Conservation (phyloP, 805 yeast species). For the Wickerhamomyces bovis region DNA sequence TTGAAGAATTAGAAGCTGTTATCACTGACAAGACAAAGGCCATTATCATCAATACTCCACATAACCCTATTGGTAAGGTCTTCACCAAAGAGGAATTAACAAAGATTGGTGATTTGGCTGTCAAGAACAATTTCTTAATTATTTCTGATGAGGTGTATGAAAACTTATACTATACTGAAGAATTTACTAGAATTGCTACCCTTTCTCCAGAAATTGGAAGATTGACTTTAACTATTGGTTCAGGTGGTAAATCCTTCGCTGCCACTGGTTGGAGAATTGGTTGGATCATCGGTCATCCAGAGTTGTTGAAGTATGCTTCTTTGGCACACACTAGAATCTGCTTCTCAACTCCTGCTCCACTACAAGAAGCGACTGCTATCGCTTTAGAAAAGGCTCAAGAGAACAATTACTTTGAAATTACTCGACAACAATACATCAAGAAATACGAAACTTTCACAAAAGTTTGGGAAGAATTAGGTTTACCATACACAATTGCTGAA, state of each 20-base stretch:
- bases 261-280: conserved; percentile 99
- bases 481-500: conserved; percentile 87
- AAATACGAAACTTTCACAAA: conserved; percentile 70
- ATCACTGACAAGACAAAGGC: conserved; percentile 75
- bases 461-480: conserved; percentile 78
- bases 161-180: conserved; percentile 64
- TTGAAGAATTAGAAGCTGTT: conserved; percentile 66
- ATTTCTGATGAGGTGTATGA: conserved; percentile 96
- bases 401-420: conserved; percentile 61
- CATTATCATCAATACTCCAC: conserved; percentile 88
- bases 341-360: conserved; percentile 84
- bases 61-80: conserved; percentile 93
- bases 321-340: conserved; percentile 94
- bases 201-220: conserved; percentile 72
- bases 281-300: conserved; percentile 87
- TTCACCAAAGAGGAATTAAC: conserved; percentile 70
- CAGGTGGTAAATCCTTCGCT: conserved; percentile 98
- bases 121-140: conserved; percentile 74
- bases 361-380: conserved; percentile 86
- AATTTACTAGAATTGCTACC: conserved; percentile 80
- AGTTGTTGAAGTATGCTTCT: conserved; percentile 71
- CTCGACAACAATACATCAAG: conserved; percentile 58
- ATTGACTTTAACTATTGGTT: conserved; percentile 85
- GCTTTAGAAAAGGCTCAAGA: conserved; percentile 60
- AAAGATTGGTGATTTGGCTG: conserved; percentile 75